These are phyloP conservation scores for Fusarium irregulare DNA, from an alignment of 2,329 filamentous ascomycete species.

Conservation along the genomic window DNA sequence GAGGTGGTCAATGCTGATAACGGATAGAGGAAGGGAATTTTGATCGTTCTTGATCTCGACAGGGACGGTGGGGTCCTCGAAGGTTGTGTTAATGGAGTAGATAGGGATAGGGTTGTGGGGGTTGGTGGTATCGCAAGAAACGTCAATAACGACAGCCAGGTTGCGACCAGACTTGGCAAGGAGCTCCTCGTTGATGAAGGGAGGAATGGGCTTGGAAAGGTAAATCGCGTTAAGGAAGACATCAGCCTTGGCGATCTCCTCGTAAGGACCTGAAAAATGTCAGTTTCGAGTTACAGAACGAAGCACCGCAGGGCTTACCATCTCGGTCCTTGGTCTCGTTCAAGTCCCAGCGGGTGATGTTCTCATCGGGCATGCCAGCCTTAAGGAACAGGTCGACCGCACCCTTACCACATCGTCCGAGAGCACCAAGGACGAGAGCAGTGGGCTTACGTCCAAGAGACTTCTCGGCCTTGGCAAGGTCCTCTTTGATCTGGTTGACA, in stretches of 20 bases:
- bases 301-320: conserved; percentile 54
- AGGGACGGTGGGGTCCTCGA: conserved; percentile 85
- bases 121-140: conserved; percentile 80
- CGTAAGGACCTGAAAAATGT: conserved; percentile 65
- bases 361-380: conserved; percentile 64
- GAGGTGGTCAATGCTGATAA: conserved; percentile 90
- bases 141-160: conserved; percentile 84
- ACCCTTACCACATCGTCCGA: conserved; percentile 86
- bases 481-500: conserved; percentile 50
- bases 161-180: conserved; percentile 72
- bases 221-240: conserved; percentile 86
- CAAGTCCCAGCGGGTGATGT: conserved; percentile 75
- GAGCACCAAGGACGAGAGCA: conserved; percentile 85
- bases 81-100: conserved; percentile 87
- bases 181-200: conserved; percentile 81
- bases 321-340: conserved; percentile 74
- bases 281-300: neutral
- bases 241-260: conserved; percentile 79
- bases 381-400: conserved; percentile 83
- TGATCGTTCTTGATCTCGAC: conserved; percentile 68
- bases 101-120: conserved; percentile 79
- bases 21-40: conserved; percentile 70
- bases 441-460: conserved; percentile 75
- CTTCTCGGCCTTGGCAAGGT: conserved; percentile 76
- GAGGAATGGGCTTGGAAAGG: conserved; percentile 76